phyloP scores from a whole-genome alignment of 2,329 filamentous ascomycete genomes.

The Epichloe sylvatica region DNA sequence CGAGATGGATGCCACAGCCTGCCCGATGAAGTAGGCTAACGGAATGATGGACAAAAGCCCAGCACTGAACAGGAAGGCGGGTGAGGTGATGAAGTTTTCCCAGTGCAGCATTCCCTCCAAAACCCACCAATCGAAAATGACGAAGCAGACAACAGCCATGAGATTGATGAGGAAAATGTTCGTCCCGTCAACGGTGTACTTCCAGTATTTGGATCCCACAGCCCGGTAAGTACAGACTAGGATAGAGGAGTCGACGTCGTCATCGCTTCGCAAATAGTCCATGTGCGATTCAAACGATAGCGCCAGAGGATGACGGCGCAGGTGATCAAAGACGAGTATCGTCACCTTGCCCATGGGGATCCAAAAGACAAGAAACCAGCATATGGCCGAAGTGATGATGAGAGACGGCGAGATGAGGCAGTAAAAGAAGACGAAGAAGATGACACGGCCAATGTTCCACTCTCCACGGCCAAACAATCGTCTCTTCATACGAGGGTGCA shows the following conservation, averaged over 20 bases:
- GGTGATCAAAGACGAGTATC: slow-evolving; percentile 75
- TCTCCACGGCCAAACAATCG: slow-evolving; percentile 87
- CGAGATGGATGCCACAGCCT: slow-evolving; percentile 95
- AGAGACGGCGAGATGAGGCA: slow-evolving; percentile 76
- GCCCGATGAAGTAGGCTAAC: slow-evolving; percentile 93
- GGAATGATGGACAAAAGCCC: slow-evolving; percentile 88
- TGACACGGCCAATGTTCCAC: slow-evolving; percentile 86
- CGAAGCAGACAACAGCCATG: slow-evolving; percentile 82
- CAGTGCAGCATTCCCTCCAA: slow-evolving; percentile 54
- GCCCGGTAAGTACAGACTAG: slow-evolving; percentile 94
- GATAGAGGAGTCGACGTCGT: slow-evolving; percentile 68
- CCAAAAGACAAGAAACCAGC: slow-evolving; percentile 94
- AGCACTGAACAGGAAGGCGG: slow-evolving; percentile 73
- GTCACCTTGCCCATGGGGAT: slow-evolving; percentile 98
- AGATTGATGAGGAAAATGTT: slow-evolving; percentile 99
- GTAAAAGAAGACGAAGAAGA: slow-evolving; percentile 96
- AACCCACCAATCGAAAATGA: slow-evolving; percentile 84
- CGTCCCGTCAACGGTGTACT: slow-evolving; percentile 95
- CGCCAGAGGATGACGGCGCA: slow-evolving; percentile 82
- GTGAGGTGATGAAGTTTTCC: slow-evolving; percentile 60
- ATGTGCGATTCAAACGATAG: slow-evolving; percentile 85
- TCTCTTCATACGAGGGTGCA: slow-evolving; percentile 47
- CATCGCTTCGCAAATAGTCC: slow-evolving; percentile 55
- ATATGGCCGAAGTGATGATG: slow-evolving; percentile 72
- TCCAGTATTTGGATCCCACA: slow-evolving; percentile 92